Percentiles rank a stretch among this genome's conserved stretches.
Conservation (phyloP, 345 rosid genomes). For the Jatropha curcas region DNA sequence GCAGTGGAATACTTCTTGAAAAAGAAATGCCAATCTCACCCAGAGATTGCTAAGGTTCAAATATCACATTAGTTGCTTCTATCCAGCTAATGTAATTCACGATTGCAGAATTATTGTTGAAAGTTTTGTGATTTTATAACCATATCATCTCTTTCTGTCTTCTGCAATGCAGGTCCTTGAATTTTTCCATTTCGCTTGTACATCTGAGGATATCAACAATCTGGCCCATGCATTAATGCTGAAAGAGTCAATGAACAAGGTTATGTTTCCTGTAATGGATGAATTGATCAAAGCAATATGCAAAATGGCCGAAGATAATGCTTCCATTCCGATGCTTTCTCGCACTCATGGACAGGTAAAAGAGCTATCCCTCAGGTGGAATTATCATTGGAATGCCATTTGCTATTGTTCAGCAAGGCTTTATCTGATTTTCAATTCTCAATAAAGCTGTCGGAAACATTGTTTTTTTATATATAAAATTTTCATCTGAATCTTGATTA, state of each 20-base stretch:
- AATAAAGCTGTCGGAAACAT: background rate
- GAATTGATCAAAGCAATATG: constrained; percentile 57
- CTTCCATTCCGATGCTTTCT: constrained; percentile 83
- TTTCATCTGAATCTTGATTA: background rate
- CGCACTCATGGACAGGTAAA: constrained; percentile 97
- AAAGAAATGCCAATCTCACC: constrained; percentile 74
- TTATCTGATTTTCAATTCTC: background rate
- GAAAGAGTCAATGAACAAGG: constrained; percentile 59
- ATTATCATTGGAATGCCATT: background rate
- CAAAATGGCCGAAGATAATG: constrained; percentile 64
- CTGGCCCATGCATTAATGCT: constrained; percentile 93
- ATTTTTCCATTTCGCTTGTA: constrained; percentile 95
- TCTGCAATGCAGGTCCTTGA: constrained; percentile 67
- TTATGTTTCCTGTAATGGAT: constrained; percentile 76
- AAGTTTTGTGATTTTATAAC: background rate
- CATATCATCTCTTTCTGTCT: background rate
- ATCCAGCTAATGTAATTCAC: background rate
- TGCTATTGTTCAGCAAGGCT: background rate
- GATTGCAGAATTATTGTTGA: background rate
- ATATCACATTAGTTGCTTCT: background rate
- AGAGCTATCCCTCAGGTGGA: background rate
- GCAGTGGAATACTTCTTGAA: constrained; percentile 94
- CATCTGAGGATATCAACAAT: constrained; percentile 95
- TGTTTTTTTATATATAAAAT: background rate
- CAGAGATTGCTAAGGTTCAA: constrained; percentile 75